Conservation (phyloP, 1,139 yeast genomes). For the Diutina pseudorugosa region DNA sequence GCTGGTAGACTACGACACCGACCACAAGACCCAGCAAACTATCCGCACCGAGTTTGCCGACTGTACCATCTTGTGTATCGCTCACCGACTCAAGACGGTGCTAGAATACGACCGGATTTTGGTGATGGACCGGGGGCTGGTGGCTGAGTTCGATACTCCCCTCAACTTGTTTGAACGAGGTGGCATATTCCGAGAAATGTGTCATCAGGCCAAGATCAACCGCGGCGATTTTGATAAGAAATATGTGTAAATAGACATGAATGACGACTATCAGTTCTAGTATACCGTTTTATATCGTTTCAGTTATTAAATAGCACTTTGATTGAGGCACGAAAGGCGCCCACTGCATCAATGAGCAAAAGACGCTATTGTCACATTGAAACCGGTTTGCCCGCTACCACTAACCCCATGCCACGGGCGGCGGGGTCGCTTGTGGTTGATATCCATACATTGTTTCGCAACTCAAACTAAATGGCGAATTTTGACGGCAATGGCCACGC, state of each 20-base stretch:
- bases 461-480: no score
- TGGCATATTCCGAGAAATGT: constrained; percentile 50
- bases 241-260: neutral
- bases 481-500: no score
- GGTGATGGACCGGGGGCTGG: constrained; percentile 46
- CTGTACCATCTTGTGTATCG: constrained; percentile 68
- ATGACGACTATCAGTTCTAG: neutral
- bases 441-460: no score
- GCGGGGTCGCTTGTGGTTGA: no score
- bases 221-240: constrained; percentile 4
- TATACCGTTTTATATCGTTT: no score
- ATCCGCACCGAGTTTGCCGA: constrained; percentile 47
- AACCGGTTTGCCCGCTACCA: no score
- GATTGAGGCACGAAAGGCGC: no score
- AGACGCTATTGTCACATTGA: no score
- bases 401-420: no score
- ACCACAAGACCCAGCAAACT: constrained; percentile 54
- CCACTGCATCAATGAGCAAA: no score
- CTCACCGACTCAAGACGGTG: constrained; percentile 65
- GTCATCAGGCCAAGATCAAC: constrained; percentile 16
- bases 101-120: constrained; percentile 51
- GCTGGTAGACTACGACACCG: constrained; percentile 71
- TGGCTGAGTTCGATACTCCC: constrained; percentile 39
- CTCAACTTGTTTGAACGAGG: constrained; percentile 20
- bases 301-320: no score